Base-by-base conservation (phyloP, 2,329 filamentous ascomycete genomes). In the Zasmidium citrigriseum region DNA sequence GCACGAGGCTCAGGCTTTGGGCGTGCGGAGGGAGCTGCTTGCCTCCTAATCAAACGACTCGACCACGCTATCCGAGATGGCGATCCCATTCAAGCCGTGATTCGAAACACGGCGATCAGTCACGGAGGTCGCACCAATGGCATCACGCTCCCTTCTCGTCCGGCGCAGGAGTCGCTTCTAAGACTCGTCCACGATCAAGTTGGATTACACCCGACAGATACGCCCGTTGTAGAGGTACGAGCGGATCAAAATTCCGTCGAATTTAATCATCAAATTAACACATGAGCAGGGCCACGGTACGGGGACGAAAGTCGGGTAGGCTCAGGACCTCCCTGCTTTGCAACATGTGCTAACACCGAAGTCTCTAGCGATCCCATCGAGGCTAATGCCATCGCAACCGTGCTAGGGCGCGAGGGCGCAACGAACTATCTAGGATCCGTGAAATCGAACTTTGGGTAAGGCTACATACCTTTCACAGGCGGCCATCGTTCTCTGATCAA, bases 21-120 rank as follows among this genome's bases (percentile, higher is more conserved):
- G 21, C 75, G 82, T 0, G 82, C 80, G 10, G 84, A 87, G 52
- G 83, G 82, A 0, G 68, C 83, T 9, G 77, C 77, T 1, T 85
- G 0, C 29, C 16, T 64, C 20, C 5, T 60, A 20, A 2, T 87
- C 0, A 86, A 86, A 66, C 70, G 67, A 0, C 63, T 86, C 0
- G 68, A 64, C 2, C 67, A 74, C 0, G 84, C 84, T 0, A 54
- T 86, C 2, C 65, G 50, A 0, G 76, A 79, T 62, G 74, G 74
- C 0, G 78, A 82, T 60, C 61, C 72, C 1, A 77, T 82, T 18
- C 72, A 77, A n/a, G 72, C 72, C 2, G 60, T 76, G 1, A 67
- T 76, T 11, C 61, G 67, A 0, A 70, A 65, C 21, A 73, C 56
- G 7, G 52, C 48, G 10, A 29, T 67, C 1, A 73, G 73, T 29